These are phyloP conservation scores for Myriangium duriaei DNA, from an alignment of 2,329 filamentous ascomycete genomes.

Conservation along the genomic window DNA sequence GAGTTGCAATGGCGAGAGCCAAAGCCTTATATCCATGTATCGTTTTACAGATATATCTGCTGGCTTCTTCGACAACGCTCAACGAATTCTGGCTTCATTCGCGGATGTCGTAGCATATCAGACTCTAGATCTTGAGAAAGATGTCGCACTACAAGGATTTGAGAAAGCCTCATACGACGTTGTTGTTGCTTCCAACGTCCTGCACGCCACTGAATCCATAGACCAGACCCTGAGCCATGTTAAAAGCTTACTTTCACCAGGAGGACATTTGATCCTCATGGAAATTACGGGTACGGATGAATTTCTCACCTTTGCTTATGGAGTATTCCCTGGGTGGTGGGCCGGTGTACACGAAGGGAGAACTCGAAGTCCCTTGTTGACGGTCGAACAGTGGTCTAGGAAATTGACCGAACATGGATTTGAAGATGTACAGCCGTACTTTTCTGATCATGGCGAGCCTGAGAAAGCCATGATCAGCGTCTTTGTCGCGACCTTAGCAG, in stretches of 20 bases:
- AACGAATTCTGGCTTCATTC: constrained; percentile 6
- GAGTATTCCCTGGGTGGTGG: constrained; percentile 27
- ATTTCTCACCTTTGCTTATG: constrained; percentile 20
- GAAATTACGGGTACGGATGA: constrained; percentile 19
- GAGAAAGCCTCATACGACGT: constrained; percentile 26
- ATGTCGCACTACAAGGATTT: constrained; percentile 35
- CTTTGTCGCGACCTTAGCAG: neutral
- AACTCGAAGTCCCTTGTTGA: neutral
- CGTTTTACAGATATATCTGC: constrained; percentile 35
- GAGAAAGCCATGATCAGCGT: neutral
- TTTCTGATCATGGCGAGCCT: neutral
- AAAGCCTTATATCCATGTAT: constrained; percentile 20
- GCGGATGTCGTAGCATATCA: constrained; percentile 4
- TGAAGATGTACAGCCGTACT: neutral
- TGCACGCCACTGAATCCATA: constrained; percentile 17
- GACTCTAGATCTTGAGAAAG: constrained; percentile 8
- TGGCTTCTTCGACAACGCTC: constrained; percentile 29
- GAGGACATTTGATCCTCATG: constrained; percentile 16
- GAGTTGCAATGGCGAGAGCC: constrained; percentile 18
- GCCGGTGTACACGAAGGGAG: constrained; percentile 13
- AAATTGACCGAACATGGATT: neutral
- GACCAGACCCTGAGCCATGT: constrained; percentile 15
- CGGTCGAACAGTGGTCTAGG: constrained; percentile 2
- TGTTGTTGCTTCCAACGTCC: constrained; percentile 18
- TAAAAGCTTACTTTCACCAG: constrained; percentile 18